Evolutionary conservation across 441 rosid species (phyloP).

Genomic region (Aleurites moluccanus): DNA sequence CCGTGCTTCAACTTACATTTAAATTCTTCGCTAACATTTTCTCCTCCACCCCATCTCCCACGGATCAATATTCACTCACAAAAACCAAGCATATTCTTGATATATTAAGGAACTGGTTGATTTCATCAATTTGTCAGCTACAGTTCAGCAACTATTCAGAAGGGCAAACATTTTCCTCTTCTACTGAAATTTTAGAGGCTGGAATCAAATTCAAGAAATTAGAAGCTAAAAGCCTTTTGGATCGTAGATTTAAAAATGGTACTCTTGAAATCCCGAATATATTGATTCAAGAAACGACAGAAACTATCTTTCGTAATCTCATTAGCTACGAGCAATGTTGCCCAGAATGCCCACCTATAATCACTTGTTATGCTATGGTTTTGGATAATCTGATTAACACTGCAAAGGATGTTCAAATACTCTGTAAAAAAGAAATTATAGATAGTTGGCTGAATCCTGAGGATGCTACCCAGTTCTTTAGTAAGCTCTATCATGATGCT

Average conservation of each 20-base stretch:
- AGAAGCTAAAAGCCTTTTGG: constrained; percentile 15
- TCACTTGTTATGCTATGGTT: constrained; percentile 34
- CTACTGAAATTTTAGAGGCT: constrained; percentile 12
- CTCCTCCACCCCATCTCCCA: background rate
- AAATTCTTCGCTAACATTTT: constrained; percentile 22
- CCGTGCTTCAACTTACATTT: constrained; percentile 23
- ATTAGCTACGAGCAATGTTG: constrained; percentile 34
- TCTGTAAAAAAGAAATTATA: constrained; percentile 11
- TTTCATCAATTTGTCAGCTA: background rate
- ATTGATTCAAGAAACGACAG: constrained; percentile 29
- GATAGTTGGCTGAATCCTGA: constrained; percentile 25
- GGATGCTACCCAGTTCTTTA: constrained; percentile 29
- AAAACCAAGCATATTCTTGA: constrained; percentile 29
- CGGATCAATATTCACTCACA: background rate
- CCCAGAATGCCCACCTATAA: background rate
- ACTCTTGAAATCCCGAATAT: constrained; percentile 29
- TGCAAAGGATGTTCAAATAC: constrained; percentile 19
- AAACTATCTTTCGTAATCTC: constrained; percentile 31
- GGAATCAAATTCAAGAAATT: constrained; percentile 29
- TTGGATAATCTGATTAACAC: constrained; percentile 35
- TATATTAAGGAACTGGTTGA: constrained; percentile 20
- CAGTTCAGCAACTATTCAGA: background rate
- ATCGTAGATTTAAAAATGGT: constrained; percentile 25
- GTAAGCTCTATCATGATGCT: constrained; percentile 30
- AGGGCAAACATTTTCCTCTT: constrained; percentile 27